Evolutionary conservation across 2,329 filamentous ascomycete species (phyloP), one percentile per base, ranked within the genome.

Genomic region (Epichloe baconii): DNA sequence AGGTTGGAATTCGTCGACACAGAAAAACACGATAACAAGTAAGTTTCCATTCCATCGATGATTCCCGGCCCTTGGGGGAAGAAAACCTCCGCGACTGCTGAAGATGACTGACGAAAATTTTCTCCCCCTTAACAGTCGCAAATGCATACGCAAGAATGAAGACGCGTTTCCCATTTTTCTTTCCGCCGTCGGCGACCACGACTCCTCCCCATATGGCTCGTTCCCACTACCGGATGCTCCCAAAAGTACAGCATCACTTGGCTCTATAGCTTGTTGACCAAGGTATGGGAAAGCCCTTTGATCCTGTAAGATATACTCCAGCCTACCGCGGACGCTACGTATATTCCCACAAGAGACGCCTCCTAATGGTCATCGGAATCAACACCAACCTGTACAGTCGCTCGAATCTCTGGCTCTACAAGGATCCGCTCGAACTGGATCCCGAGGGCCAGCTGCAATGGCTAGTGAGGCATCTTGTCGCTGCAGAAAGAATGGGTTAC

Each of bases 331-430:
- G 48, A 12, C 48, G 34, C 14, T 50, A 50, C 31, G 12, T 23
- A 1, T 47, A 36, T 23, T 1, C 7, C 17, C 4, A 4, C 12
- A 5, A 23, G 3, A 17, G 10, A 4, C 14, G 37, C 65, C 72
- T 74, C 52, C 64, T 80, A 23, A 70, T 75, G n/a, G 64, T 80
- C 56, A 78, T 80, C 58, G 78, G 76, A 4, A 64, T 80, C 56
- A 80, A 76, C 65, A 79, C 74, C 26, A 77, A 79, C 58, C 61
- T 79, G 53, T 79, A 74, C 63, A 80, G 80, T 61, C 70, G 67
- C 19, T 63, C 71, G 51, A 80, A 81, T 63, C 76, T 74, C 59
- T 77, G 72, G 66, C 60, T 76, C 31, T 80, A 51, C 26, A 7
- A 15, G 31, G 36, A 43, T 2, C 14, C 37, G 7, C 7, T 47